Percentiles rank a stretch among this genome's conserved stretches.
Conservation (phyloP, 139 green algal species). For the Coccomyxa sp. region DNA sequence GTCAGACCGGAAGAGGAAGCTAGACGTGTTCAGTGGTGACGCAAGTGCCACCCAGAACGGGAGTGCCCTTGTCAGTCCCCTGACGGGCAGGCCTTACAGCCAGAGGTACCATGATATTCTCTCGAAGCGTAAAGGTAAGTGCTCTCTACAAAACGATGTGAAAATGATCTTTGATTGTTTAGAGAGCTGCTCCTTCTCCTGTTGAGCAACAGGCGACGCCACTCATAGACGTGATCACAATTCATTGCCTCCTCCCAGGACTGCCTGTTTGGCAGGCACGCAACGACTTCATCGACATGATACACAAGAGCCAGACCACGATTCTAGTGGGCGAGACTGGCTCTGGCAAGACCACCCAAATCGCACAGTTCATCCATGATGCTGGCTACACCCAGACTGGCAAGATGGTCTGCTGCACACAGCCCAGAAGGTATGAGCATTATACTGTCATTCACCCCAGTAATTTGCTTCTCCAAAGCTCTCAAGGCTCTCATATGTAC, state of each 20-base stretch:
- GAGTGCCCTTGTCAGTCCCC: constrained; percentile 56
- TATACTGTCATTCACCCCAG: too few species aligned
- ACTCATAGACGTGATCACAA: too few species aligned
- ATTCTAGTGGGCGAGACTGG: constrained; percentile 98
- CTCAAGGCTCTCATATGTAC: too few species aligned
- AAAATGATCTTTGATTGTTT: too few species aligned
- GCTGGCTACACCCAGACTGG: constrained; percentile 69
- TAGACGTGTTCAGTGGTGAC: constrained; percentile 47
- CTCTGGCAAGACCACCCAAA: constrained; percentile 98
- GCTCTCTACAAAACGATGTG: too few species aligned
- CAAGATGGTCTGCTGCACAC: constrained; percentile 82
- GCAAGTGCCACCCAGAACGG: neutral
- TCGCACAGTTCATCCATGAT: constrained; percentile 95
- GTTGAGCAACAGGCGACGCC: too few species aligned
- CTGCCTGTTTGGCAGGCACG: constrained; percentile 97
- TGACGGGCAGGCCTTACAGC: constrained; percentile 80
- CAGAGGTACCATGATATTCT: constrained; percentile 92
- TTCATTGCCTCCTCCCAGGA: constrained; percentile 47
- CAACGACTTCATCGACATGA: constrained; percentile 89
- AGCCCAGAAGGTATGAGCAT: constrained; percentile 52
- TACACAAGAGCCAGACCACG: constrained; percentile 91
- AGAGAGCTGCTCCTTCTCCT: too few species aligned
- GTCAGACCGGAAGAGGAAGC: constrained; percentile 64
- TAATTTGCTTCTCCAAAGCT: too few species aligned
- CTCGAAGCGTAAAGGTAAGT: constrained; percentile 63